Base-by-base conservation (phyloP, 441 rosid species). In the Euphorbia corollata region DNA sequence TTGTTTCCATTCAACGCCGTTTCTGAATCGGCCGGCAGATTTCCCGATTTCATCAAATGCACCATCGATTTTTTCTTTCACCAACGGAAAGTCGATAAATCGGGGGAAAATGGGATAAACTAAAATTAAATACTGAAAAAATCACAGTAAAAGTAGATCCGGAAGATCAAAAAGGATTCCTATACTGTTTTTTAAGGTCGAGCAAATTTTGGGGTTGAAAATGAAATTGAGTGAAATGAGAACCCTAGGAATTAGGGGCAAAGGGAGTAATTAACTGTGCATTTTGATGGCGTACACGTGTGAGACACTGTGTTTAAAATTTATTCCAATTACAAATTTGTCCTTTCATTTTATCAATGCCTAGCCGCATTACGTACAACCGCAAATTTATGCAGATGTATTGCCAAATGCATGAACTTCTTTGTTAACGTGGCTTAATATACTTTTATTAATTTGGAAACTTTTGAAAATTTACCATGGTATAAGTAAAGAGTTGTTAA, bases 31-130 rank as follows among this genome's bases (percentile, higher is more conserved):
- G 82, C 74, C 56, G 76, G 82, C 11, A 75, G 50, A 64, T 78
- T 77, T 18, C 80, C 92, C 32, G 87, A 76, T 74, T 79, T 85
- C 90, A 84, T 89, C 82, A 86, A 79, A 74, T 82, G 90, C 75
- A 85, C 90, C 91, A 89, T 86, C 57, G 51, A 65, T 19, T 18
- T 7, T 2, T 22, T 12, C 61, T 36, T 18, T 50, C 63, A 54
- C 36, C 59, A 39, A 54, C 67, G n/a, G 32, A 22, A 24, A 9
- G 5, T 13, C 61, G 23, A 60, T 12, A 59, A 59, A 22, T 41
- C 60, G 36, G 59, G 74, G 61, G 38, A 65, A 53, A 20, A 70
- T 18, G 13, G 12, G 15, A 54, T 2, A 15, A 6, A 27, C 34
- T 38, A 15, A 1, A 43, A 18, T 19, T 11, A 43, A 66, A 60